phyloP scores from a whole-genome alignment of 148 eudicot genomes.

The Chenopodium quinoa region DNA sequence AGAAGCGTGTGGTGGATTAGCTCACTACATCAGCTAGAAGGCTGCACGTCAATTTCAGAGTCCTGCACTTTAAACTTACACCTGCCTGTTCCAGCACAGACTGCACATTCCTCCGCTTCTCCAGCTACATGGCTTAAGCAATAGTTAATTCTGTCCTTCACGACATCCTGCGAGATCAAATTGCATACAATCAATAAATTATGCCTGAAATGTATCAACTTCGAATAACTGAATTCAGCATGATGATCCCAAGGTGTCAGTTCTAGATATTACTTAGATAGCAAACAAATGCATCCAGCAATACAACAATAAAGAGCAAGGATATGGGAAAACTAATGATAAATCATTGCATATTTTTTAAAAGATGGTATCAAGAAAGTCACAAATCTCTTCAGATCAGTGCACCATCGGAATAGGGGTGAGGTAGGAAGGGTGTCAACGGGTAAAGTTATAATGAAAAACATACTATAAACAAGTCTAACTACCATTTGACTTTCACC shows the following conservation, averaged over 20 bases:
- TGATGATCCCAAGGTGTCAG: neutral
- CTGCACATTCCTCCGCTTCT: conserved; percentile 66
- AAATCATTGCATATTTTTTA: neutral
- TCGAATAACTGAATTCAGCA: neutral
- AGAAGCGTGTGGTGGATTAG: neutral
- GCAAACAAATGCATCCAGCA: neutral
- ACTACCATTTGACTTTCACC: neutral
- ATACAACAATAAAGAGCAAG: no score
- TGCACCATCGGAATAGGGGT: neutral
- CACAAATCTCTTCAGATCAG: neutral
- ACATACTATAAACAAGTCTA: neutral
- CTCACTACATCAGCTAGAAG: neutral
- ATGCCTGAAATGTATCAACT: neutral
- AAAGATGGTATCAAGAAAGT: neutral
- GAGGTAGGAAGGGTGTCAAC: neutral
- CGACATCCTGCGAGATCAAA: conserved; percentile 62
- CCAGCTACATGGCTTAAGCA: conserved; percentile 87
- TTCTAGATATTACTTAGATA: no score
- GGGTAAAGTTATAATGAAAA: neutral
- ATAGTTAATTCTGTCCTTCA: conserved; percentile 73
- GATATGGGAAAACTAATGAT: no score
- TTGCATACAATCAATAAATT: neutral
- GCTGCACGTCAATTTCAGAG: neutral
- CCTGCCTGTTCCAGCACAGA: conserved; percentile 84
- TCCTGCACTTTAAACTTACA: conserved; percentile 52